These are phyloP conservation scores for Pseudoperonospora humuli DNA, from an alignment of 352 stramenopile genomes.

Conservation along the genomic window DNA sequence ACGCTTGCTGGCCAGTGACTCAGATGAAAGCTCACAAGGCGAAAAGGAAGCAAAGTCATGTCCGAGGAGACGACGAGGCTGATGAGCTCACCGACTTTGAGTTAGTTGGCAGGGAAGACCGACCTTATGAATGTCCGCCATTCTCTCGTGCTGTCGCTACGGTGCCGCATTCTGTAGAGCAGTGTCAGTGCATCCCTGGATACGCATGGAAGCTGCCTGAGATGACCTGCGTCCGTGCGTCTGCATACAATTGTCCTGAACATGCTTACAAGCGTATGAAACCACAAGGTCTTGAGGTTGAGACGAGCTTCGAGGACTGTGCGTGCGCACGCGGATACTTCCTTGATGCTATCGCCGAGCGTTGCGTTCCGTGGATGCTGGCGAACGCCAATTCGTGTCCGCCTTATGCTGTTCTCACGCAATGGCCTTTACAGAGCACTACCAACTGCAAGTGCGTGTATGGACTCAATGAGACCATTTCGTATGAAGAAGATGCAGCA, in stretches of 20 bases:
- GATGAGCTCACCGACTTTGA: too few relatives aligned
- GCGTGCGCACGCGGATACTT: too few relatives aligned
- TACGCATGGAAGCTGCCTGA: conserved; percentile 68
- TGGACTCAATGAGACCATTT: conserved; percentile 29
- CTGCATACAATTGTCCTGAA: conserved; percentile 49
- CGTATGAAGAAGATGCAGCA: conserved; percentile 8
- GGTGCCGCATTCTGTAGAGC: conserved; percentile 54
- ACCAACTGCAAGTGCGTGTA: conserved; percentile 71
- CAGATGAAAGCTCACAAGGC: conserved; percentile 14
- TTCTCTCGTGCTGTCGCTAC: conserved; percentile 49
- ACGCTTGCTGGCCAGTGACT: conserved; percentile 37
- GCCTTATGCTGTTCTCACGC: conserved; percentile 43
- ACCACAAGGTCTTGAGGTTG: conserved; percentile 4
- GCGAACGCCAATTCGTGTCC: too few relatives aligned
- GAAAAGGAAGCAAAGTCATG: conserved; percentile 14
- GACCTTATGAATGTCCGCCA: conserved; percentile 43
- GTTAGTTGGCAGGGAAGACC: conserved; percentile 7
- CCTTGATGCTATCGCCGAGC: too few relatives aligned
- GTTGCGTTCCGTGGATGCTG: too few relatives aligned
- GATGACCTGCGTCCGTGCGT: conserved; percentile 52
- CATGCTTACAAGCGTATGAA: conserved; percentile 40
- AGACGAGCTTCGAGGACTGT: too few relatives aligned
- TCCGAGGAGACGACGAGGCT: conserved; percentile 8
- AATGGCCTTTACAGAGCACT: conserved; percentile 72
- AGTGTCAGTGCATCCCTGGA: conserved; percentile 68